Base-by-base conservation (phyloP, 108 stramenopile species). In the Schizochytrium sp. region DNA sequence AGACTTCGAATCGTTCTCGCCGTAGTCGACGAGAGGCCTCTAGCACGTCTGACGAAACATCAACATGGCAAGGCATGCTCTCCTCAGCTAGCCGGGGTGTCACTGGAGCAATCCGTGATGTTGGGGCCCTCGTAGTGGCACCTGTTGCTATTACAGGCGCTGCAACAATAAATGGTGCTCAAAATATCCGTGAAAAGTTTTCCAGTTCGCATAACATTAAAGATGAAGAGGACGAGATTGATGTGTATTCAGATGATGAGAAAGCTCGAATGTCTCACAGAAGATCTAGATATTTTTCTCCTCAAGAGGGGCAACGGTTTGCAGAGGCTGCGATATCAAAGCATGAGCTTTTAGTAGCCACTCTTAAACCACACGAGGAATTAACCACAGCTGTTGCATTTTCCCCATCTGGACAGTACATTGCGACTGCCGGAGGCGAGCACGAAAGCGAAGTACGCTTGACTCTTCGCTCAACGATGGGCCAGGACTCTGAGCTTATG, bases 401-500 rank as follows among this genome's bases (percentile, higher is more conserved):
- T 2, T 55, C 50, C 45, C 76, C 76, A 40, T n/a, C 38, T 53
- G 76, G 76, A 49, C 76, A 83, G 47, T 83, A 55, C 53, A 8
- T 83, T 1, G 76, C 76, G 50, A 83, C 76, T n/a, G 76, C 76
- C 47, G 76, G 76, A 17, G 76, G 76, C 50, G 50, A 49, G 47
- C 53, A 10, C 15, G 76, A 83, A n/a, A 49, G 50, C 47, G 76
- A 55, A 40, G 28, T 83, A n/a, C 47, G 76, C 2, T 40, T 83
- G 8, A 49, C 15, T 5, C 47, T 55, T 5, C 76, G 76, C 17
- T n/a, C 50, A 40, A 83, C 76, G 12, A n/a, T 83, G 76, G 76
- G 19, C 0, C 45, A 55, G 28, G 76, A 83, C 53, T n/a, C 19
- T n/a, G 53, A n/a, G 8, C 76, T 83, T 13, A 53, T 40, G 47